Evolutionary conservation across 2,329 filamentous ascomycete genomes (phyloP).

Genomic region (Microdochium paspali): DNA sequence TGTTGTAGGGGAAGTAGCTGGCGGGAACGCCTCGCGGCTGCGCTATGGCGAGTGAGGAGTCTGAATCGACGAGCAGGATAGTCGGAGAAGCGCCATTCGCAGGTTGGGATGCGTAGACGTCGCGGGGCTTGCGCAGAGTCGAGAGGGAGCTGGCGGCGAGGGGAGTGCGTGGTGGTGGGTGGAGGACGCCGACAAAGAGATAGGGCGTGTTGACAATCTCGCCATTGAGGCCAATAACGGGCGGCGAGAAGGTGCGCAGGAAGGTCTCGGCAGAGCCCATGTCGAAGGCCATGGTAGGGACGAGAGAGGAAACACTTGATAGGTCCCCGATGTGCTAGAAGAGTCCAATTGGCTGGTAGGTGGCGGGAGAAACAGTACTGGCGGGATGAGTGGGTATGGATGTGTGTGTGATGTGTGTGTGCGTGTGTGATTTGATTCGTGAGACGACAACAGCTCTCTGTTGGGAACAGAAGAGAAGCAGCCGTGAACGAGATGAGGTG

Average conservation of each 20-base stretch:
- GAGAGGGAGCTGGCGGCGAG: not conserved
- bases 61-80: not conserved
- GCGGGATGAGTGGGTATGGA: not conserved
- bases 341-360: not conserved
- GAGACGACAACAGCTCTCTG: too few relatives aligned
- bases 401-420: not conserved
- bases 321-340: not conserved
- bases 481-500: not conserved
- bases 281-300: not conserved
- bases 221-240: not conserved
- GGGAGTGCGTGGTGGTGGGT: not conserved
- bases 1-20: not conserved
- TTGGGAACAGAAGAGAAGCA: not conserved
- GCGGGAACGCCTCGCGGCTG: not conserved
- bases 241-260: not conserved
- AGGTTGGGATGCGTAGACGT: not conserved
- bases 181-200: not conserved
- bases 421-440: too few relatives aligned
- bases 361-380: not conserved
- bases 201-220: constrained; percentile 1
- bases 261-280: not conserved
- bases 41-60: not conserved
- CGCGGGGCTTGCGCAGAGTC: not conserved
- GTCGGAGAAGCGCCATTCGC: not conserved
- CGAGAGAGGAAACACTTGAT: not conserved